These are phyloP conservation scores for Fonsecaea erecta DNA, from an alignment of 2,329 filamentous ascomycete species.

Conservation along the genomic window DNA sequence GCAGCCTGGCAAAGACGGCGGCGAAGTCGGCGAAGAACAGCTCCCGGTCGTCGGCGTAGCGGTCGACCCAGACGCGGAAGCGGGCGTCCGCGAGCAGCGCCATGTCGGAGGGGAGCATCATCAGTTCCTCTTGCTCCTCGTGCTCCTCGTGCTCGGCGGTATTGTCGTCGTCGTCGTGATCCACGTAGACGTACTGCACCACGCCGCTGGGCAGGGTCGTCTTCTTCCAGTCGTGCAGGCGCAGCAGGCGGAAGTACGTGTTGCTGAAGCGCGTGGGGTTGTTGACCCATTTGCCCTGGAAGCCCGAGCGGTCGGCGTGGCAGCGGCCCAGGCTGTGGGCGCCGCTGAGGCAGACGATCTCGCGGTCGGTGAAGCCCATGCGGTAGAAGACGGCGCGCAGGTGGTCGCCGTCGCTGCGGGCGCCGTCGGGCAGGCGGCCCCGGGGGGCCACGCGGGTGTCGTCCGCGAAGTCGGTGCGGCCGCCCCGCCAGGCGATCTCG, in stretches of 20 bases:
- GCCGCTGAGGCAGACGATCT: constrained; percentile 62
- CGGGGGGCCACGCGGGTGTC: constrained; percentile 63
- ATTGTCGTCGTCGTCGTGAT: constrained; percentile 42
- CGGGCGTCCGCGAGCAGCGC: constrained; percentile 59
- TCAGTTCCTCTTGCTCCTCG: constrained; percentile 50
- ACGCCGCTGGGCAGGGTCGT: constrained; percentile 59
- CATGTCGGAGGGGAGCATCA: constrained; percentile 71
- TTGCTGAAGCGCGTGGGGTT: constrained; percentile 65
- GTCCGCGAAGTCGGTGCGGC: constrained; percentile 66
- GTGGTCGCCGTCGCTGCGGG: constrained; percentile 61
- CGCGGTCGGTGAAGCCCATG: constrained; percentile 65
- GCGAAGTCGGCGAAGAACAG: constrained; percentile 65
- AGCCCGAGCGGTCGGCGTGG: constrained; percentile 61
- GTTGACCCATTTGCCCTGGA: constrained; percentile 64
- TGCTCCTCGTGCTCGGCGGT: constrained; percentile 44
- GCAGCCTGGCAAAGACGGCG: constrained; percentile 62
- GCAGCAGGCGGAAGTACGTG: constrained; percentile 61
- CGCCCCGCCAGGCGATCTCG: constrained; percentile 60
- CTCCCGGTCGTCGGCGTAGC: constrained; percentile 66
- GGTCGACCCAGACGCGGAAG: constrained; percentile 62
- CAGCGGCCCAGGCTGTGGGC: constrained; percentile 63
- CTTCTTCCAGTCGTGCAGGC: constrained; percentile 59
- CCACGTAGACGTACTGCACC: constrained; percentile 63
- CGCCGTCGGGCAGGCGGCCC: constrained; percentile 61
- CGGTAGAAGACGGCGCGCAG: constrained; percentile 61